phyloP scores from a whole-genome alignment of 768 basidiomycete genomes.

The Collybia nuda region DNA sequence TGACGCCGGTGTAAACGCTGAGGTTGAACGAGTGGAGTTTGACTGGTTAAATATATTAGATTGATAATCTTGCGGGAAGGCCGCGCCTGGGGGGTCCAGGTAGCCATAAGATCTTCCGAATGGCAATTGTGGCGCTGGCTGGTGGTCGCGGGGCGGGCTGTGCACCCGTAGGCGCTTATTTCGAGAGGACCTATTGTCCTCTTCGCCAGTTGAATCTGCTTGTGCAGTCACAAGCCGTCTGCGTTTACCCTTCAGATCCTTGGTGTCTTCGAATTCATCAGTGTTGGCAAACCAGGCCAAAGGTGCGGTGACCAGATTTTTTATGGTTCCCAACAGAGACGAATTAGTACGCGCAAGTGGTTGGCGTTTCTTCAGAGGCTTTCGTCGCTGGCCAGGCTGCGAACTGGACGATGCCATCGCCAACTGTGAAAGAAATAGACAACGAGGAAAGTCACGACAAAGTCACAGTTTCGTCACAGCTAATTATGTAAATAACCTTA shows the following conservation, averaged over 20 bases:
- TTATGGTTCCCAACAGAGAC: conserved; percentile 63
- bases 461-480: conserved; percentile 8
- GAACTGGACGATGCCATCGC: conserved; percentile 36
- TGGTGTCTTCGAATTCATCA: conserved; percentile 48
- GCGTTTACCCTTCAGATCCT: conserved; percentile 54
- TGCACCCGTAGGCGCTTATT: conserved; percentile 54
- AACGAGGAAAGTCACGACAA: conserved; percentile 22
- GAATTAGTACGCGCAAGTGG: conserved; percentile 50
- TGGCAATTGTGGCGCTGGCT: conserved; percentile 21
- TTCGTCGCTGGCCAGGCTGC: conserved; percentile 23
- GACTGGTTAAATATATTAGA: conserved; percentile 19
- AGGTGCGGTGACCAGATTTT: conserved; percentile 65
- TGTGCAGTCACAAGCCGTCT: conserved; percentile 38
- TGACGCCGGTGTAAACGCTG: conserved; percentile 19
- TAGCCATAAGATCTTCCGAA: conserved; percentile 30
- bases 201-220: conserved; percentile 29
- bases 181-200: conserved; percentile 30
- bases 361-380: conserved; percentile 25
- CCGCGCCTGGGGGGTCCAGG: conserved; percentile 54
- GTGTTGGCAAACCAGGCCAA: conserved; percentile 55
- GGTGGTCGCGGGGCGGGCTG: conserved; percentile 43
- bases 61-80: conserved; percentile 32
- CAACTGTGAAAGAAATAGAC: conserved; percentile 29
- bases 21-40: conserved; percentile 22
- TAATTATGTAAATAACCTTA: too few species aligned